Evolutionary conservation across 352 stramenopile genomes (phyloP).

Genomic region (Blastocystis sp.): DNA sequence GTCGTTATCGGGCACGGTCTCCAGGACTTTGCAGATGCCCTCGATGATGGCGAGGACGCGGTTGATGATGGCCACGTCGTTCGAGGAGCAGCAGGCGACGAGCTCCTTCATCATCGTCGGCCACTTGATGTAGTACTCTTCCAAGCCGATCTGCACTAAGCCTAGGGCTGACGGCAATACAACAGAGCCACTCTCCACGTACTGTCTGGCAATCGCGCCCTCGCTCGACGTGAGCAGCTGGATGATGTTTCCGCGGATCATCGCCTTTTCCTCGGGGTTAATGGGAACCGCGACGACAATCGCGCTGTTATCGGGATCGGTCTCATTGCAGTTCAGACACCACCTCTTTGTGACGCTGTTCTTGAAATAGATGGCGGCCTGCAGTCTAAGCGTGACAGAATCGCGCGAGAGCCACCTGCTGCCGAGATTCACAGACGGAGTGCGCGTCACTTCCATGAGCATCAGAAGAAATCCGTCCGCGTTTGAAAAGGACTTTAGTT

Average conservation of each 20-base stretch:
- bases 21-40: slow-evolving; percentile 54
- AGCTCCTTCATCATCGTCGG: slow-evolving; percentile 70
- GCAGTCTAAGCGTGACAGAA: slow-evolving; percentile 16
- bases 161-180: neutral
- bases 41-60: slow-evolving; percentile 36
- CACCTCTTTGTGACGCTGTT: slow-evolving; percentile 61
- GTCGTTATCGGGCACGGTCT: slow-evolving; percentile 66
- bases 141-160: slow-evolving; percentile 59
- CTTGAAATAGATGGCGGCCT: slow-evolving; percentile 70
- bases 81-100: slow-evolving; percentile 1
- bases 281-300: slow-evolving; percentile 18
- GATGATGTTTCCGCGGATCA: slow-evolving; percentile 4
- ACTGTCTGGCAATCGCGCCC: slow-evolving; percentile 23
- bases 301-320: slow-evolving; percentile 44
- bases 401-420: neutral
- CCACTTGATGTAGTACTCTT: slow-evolving; percentile 71
- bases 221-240: neutral
- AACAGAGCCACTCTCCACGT: slow-evolving; percentile 10
- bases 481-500: slow-evolving; percentile 51
- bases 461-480: slow-evolving; percentile 53
- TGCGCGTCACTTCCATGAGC: neutral
- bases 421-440: slow-evolving; percentile 16
- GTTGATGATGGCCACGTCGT: slow-evolving; percentile 25
- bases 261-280: slow-evolving; percentile 31
- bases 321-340: slow-evolving; percentile 58